Conservation (phyloP, 352 stramenopile genomes). For the Globisporangium paddicum region DNA sequence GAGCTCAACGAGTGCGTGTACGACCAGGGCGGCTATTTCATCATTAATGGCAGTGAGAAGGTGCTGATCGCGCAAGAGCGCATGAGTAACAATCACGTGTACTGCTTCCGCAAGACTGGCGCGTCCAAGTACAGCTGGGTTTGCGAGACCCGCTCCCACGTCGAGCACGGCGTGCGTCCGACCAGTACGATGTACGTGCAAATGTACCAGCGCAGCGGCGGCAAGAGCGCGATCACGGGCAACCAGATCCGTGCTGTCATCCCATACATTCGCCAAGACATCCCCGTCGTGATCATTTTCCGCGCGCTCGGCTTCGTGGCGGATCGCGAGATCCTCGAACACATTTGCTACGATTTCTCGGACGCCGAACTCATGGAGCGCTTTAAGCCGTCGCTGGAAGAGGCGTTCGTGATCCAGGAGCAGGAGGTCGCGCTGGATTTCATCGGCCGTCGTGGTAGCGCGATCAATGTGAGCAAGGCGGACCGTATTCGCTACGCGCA, state of each 20-base stretch:
- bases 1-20: constrained; percentile 99
- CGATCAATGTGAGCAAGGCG: constrained; percentile 95
- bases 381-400: constrained; percentile 98
- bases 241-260: constrained; percentile 98
- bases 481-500: constrained; percentile 98
- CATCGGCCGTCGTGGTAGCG: constrained; percentile 95
- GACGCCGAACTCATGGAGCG: constrained; percentile 99
- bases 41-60: constrained; percentile 97
- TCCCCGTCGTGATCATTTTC: constrained; percentile 99
- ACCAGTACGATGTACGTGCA: constrained; percentile 98
- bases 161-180: constrained; percentile 93
- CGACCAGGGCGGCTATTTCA: constrained; percentile 99
- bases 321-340: constrained; percentile 98
- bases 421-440: constrained; percentile 98
- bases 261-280: constrained; percentile 98
- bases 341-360: constrained; percentile 98
- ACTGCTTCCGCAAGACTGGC: constrained; percentile 98
- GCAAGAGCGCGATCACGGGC: constrained; percentile 93
- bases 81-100: constrained; percentile 99
- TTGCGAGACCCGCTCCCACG: constrained; percentile 96
- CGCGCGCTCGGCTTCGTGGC: constrained; percentile 94
- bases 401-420: constrained; percentile 98
- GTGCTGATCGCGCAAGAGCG: constrained; percentile 99
- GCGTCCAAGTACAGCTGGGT: constrained; percentile 96
- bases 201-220: constrained; percentile 97